These are phyloP conservation scores for Lodderomyces metapsilosis DNA, from an alignment of 1,139 yeast genomes.

Conservation along the genomic window DNA sequence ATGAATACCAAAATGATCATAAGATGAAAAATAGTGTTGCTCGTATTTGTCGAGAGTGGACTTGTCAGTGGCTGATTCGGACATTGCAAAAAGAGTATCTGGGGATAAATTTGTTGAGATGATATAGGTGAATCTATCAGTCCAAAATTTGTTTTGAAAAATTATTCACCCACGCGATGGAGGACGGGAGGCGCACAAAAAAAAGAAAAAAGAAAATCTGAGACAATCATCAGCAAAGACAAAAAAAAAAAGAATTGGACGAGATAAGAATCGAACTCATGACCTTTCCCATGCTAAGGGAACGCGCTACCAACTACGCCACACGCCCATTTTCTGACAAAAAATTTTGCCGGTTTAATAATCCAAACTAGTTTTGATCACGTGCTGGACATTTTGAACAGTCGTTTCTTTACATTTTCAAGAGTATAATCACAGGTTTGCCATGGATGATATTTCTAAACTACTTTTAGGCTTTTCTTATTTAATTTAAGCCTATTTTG, in stretches of 20 bases:
- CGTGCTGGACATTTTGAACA: too few species aligned
- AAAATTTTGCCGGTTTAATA: background rate
- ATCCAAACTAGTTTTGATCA: background rate
- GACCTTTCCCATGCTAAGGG: conserved; percentile 69
- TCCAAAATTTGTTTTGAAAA: too few species aligned
- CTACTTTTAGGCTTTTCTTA: too few species aligned
- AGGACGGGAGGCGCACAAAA: background rate
- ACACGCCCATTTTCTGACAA: conserved; percentile 46
- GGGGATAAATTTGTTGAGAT: too few species aligned
- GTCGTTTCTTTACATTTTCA: too few species aligned
- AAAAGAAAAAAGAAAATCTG: conserved; percentile 19
- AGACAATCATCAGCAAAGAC: background rate
- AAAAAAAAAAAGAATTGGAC: conserved; percentile 39
- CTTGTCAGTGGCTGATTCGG: conserved; percentile 52
- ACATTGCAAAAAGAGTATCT: conserved; percentile 8
- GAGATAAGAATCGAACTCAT: conserved; percentile 68
- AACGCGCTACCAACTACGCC: conserved; percentile 74
- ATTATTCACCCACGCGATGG: conserved; percentile 1
- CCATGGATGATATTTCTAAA: too few species aligned
- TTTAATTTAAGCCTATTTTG: too few species aligned
- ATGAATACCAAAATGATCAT: conserved; percentile 96
- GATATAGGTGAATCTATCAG: too few species aligned
- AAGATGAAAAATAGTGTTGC: conserved; percentile 91
- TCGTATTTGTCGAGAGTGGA: conserved; percentile 60
- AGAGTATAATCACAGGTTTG: too few species aligned